Conservation (phyloP, 1,139 yeast species). For the Pneumocystis oryctolagi region DNA sequence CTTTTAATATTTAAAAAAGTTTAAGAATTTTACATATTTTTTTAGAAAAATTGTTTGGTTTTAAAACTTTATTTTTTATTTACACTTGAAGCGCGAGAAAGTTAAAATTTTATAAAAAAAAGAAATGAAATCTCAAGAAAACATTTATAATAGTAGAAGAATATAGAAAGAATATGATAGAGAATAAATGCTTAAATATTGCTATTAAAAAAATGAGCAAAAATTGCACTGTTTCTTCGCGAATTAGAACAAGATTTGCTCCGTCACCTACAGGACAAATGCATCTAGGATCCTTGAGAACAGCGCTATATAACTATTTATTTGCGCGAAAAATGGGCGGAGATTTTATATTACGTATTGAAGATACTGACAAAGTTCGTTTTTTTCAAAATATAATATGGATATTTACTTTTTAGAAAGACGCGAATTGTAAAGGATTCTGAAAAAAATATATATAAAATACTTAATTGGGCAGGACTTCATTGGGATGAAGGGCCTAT, state of each 20-base stretch:
- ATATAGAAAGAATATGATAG: neutral
- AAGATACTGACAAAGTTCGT: constrained; percentile 61
- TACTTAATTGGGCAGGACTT: constrained; percentile 65
- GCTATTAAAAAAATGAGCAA: neutral
- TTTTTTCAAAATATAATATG: neutral
- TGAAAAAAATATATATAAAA: constrained; percentile 60
- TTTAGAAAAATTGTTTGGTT: neutral
- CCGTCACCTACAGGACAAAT: constrained; percentile 95
- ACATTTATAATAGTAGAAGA: neutral
- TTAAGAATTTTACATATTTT: neutral
- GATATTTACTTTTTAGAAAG: constrained; percentile 8
- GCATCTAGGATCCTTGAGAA: constrained; percentile 82
- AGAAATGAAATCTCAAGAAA: neutral
- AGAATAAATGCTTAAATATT: neutral
- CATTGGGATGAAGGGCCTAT: constrained; percentile 69
- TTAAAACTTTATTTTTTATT: too few species aligned
- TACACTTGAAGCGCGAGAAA: too few species aligned
- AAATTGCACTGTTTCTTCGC: neutral
- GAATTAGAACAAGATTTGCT: constrained; percentile 78
- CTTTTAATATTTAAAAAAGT: neutral
- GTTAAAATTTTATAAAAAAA: too few species aligned
- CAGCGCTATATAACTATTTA: constrained; percentile 79
- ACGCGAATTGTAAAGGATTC: constrained; percentile 66
- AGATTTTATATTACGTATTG: constrained; percentile 62
- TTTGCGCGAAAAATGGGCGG: constrained; percentile 72